These are phyloP conservation scores for Populus hybrid DNA, from an alignment of 441 rosid species.

Conservation along the genomic window DNA sequence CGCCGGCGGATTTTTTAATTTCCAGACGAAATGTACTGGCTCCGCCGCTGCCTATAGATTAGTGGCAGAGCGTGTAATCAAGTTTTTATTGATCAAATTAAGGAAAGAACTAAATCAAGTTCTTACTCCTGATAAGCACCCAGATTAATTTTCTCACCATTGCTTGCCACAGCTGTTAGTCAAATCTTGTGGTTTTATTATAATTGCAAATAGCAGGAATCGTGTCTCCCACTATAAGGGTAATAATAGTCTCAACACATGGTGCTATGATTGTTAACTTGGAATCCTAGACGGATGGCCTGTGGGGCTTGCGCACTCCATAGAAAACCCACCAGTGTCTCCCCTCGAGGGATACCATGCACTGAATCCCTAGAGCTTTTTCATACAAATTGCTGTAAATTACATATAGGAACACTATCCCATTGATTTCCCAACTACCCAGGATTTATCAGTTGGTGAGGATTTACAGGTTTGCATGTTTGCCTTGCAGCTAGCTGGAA, in stretches of 20 bases:
- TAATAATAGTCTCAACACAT: not conserved
- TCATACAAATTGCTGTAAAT: too few relatives aligned
- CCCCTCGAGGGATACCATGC: not conserved
- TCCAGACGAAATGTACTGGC: too few relatives aligned
- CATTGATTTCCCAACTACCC: too few relatives aligned
- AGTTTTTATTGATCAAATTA: too few relatives aligned
- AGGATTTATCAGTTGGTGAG: too few relatives aligned
- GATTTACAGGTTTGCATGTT: not conserved
- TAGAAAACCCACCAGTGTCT: not conserved
- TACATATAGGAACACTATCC: too few relatives aligned
- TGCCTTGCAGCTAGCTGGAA: not conserved
- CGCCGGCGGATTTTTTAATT: too few relatives aligned
- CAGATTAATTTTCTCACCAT: not conserved
- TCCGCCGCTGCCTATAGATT: too few relatives aligned
- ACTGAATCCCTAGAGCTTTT: too few relatives aligned
- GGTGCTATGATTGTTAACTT: not conserved
- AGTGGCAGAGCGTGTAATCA: too few relatives aligned
- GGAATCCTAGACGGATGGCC: not conserved
- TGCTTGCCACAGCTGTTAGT: not conserved
- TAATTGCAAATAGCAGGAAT: not conserved
- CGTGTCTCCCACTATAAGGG: conserved; percentile 9
- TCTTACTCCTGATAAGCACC: not conserved
- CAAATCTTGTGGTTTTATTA: not conserved
- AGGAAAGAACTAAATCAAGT: too few relatives aligned
- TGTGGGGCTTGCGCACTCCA: not conserved